Evolutionary conservation across 768 basidiomycete species (phyloP).

Genomic region (Antrodiella citrinella): DNA sequence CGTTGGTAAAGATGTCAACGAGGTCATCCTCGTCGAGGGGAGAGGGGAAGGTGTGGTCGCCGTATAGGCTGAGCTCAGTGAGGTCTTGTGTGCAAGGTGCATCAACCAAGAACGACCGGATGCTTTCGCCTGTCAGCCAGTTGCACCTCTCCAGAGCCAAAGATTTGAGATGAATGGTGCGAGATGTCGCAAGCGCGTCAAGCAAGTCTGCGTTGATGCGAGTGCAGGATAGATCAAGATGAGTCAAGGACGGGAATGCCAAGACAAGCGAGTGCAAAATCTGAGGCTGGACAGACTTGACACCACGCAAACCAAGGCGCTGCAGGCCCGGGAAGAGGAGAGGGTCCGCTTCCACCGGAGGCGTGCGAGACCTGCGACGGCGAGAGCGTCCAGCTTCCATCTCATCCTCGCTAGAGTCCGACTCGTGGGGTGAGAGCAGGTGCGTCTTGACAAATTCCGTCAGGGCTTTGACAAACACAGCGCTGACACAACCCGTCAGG

Average conservation of each 20-base stretch:
- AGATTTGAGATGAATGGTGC: conserved; percentile 62
- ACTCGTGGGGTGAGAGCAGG: conserved; percentile 37
- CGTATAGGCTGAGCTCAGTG: conserved; percentile 80
- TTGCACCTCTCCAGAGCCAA: conserved; percentile 84
- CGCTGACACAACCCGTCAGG: conserved; percentile 90
- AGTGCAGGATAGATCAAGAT: conserved; percentile 90
- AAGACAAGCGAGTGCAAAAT: conserved; percentile 67
- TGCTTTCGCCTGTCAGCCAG: conserved; percentile 70
- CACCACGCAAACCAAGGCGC: conserved; percentile 75
- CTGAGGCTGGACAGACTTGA: conserved; percentile 65
- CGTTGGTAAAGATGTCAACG: conserved; percentile 51
- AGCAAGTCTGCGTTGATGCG: conserved; percentile 73
- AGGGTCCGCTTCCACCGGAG: conserved; percentile 35
- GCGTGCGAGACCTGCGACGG: conserved; percentile 26
- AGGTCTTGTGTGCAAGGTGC: conserved; percentile 57
- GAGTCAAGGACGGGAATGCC: conserved; percentile 79
- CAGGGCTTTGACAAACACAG: conserved; percentile 81
- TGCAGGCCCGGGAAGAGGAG: conserved; percentile 60
- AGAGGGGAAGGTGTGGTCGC: conserved; percentile 76
- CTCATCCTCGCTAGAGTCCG: conserved; percentile 37
- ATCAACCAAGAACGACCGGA: conserved; percentile 63
- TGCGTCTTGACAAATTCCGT: conserved; percentile 73
- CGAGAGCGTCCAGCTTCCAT: conserved; percentile 18
- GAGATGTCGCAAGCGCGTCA: conserved; percentile 49
- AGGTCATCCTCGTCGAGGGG: conserved; percentile 65